Conservation (phyloP, 495 filamentous ascomycete species). For the Talaromyces ruber region DNA sequence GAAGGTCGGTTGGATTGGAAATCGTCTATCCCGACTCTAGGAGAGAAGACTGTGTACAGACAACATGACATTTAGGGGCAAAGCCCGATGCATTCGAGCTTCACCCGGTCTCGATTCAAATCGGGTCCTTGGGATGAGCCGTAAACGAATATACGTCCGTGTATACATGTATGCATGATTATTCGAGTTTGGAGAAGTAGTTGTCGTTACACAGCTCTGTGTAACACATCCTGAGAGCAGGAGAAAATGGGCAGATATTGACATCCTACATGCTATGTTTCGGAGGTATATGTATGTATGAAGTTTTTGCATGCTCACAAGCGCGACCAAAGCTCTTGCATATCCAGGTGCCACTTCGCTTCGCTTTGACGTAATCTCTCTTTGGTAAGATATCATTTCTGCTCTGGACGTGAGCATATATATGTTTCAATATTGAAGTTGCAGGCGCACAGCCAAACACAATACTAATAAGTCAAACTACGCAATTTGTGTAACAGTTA, state of each 20-base stretch:
- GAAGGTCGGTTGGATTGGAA: neutral
- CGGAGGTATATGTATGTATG: neutral
- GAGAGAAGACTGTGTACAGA: neutral
- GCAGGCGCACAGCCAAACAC: neutral
- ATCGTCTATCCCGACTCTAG: neutral
- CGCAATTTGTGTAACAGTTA: neutral
- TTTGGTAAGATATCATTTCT: neutral
- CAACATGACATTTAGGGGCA: too few relatives aligned
- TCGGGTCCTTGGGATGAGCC: neutral
- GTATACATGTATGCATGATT: neutral
- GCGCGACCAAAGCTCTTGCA: neutral
- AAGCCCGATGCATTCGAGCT: neutral
- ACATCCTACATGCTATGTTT: neutral
- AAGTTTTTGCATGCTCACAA: neutral
- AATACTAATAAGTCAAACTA: neutral
- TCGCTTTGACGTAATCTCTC: neutral
- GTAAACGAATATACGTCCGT: neutral
- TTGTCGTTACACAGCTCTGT: neutral
- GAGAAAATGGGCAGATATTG: neutral
- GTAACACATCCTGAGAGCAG: neutral
- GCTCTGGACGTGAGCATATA: neutral
- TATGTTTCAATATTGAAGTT: neutral
- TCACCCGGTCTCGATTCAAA: neutral
- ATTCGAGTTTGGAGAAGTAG: neutral
- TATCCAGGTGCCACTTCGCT: neutral